A percentile compares a stretch with the other conserved stretches of the same genome.
Evolutionary conservation across 306 rosid species (phyloP).

Genomic region (Pterocarpus macrocarpus): DNA sequence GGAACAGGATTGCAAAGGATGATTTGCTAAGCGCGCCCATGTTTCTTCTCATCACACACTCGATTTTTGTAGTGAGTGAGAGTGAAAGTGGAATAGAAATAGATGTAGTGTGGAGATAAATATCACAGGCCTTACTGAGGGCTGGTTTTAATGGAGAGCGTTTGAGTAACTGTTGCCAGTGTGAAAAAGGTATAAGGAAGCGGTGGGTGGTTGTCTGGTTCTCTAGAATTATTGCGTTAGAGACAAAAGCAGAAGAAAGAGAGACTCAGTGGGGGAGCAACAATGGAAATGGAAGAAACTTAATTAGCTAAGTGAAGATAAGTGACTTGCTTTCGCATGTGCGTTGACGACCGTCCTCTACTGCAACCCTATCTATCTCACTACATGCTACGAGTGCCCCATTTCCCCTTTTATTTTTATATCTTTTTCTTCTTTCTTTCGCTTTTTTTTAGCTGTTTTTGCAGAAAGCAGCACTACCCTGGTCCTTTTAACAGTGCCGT

Average conservation of each 20-base stretch:
- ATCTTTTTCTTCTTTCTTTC: background rate
- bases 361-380: background rate
- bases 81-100: background rate
- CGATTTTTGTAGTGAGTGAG: constrained; percentile 6
- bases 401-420: background rate
- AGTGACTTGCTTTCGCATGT: constrained; percentile 53
- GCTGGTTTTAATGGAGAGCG: background rate
- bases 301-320: background rate
- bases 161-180: background rate
- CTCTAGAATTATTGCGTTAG: constrained; percentile 56
- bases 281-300: constrained; percentile 7
- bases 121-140: background rate
- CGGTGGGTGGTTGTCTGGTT: constrained; percentile 66
- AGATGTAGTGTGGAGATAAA: background rate
- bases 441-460: background rate
- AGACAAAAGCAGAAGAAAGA: constrained; percentile 55
- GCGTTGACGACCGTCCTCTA: background rate
- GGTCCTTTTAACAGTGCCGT: background rate
- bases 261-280: background rate
- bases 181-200: constrained; percentile 12
- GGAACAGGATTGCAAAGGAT: background rate
- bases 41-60: background rate
- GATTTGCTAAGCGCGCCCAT: constrained; percentile 36
- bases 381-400: background rate
- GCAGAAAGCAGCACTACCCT: background rate